Base-by-base conservation (phyloP, 1,139 yeast genomes). In the Hansenula lynferdii region DNA sequence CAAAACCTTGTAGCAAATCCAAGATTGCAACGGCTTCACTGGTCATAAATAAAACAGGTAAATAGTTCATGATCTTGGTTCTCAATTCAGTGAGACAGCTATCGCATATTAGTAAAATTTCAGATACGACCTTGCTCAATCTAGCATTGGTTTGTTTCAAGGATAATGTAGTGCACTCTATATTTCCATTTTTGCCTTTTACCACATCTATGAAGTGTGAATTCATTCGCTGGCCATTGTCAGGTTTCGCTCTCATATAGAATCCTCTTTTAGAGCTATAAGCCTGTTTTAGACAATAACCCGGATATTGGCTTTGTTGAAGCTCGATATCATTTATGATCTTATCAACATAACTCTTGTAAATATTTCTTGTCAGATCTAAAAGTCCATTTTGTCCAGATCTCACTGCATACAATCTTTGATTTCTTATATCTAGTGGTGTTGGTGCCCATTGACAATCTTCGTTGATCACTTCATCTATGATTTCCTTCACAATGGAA, bases 361-460 rank as follows among this genome's bases (percentile, higher is more conserved):
- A 69, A 0, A 70, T 43, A 41, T 63, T 62, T 33, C 77, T 57
- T 1, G 73, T 66, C 0, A 69, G 64, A 50, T 70, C 76, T 2
- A 72, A 49, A 19, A 72, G 52, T 0, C 77, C 77, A 51, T 72
- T 72, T 3, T 57, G 50, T 0, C 75, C 75, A 23, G 62, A 50
- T 42, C 58, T 66, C 0, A 71, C 64, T 0, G 76, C 75, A 50
- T 67, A 67, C 29, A 69, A 60, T 43, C 61, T 61, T 43, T 70
- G 76, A 42, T 68, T 67, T 37, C 64, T 65, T 22, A 70, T 45
- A 31, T 71, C 73, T 7, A 66, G 44, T 1, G 64, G 52, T 3
- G 58, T 56, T 1, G 51, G 53, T 0, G 73, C 73, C 72, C 72
- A 67, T 5, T 45, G 44, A 35, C 71, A 64, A 42, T 69, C 73